Evolutionary conservation across 768 basidiomycete genomes (phyloP).

Genomic region (Gloeophyllum trabeum): DNA sequence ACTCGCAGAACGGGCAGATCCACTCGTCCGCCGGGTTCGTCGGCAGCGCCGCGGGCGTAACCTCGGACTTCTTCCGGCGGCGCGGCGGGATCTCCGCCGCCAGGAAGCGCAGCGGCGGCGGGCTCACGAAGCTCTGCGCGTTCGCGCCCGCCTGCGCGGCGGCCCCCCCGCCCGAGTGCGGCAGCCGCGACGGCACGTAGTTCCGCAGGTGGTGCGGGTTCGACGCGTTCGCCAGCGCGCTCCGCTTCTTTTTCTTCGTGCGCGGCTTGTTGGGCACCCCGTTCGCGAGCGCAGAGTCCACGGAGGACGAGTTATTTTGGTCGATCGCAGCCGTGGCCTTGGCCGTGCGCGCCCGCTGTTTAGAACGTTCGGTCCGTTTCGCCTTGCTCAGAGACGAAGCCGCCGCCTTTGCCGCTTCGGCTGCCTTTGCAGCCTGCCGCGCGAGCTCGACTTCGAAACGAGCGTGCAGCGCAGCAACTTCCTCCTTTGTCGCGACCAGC

Average conservation of each 20-base stretch:
- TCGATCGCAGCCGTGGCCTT: constrained; percentile 14
- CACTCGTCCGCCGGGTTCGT: constrained; percentile 73
- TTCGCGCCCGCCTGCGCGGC: constrained; percentile 26
- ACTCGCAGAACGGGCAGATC: constrained; percentile 94
- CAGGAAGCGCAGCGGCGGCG: constrained; percentile 55
- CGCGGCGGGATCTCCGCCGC: constrained; percentile 53
- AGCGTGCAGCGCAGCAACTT: constrained; percentile 51
- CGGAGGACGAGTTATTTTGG: not conserved
- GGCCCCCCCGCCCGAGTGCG: constrained; percentile 27
- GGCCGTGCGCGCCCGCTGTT: constrained; percentile 22
- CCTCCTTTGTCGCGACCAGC: constrained; percentile 53
- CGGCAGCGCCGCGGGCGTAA: constrained; percentile 22
- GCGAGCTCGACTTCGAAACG: constrained; percentile 69
- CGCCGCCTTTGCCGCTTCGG: constrained; percentile 38
- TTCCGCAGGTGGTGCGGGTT: constrained; percentile 95
- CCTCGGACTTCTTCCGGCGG: constrained; percentile 16
- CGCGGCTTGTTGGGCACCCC: constrained; percentile 3
- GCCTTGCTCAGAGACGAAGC: constrained; percentile 25
- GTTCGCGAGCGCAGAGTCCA: not conserved
- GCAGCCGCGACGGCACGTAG: constrained; percentile 80
- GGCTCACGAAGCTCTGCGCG: constrained; percentile 40
- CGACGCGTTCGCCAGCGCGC: constrained; percentile 81
- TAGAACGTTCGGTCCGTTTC: constrained; percentile 27
- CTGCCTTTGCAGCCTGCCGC: constrained; percentile 50
- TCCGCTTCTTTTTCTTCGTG: constrained; percentile 89